Percentiles rank a stretch among this genome's conserved stretches.
phyloP scores from a whole-genome alignment of 2,329 filamentous ascomycete genomes.

The Trichoderma koningii region DNA sequence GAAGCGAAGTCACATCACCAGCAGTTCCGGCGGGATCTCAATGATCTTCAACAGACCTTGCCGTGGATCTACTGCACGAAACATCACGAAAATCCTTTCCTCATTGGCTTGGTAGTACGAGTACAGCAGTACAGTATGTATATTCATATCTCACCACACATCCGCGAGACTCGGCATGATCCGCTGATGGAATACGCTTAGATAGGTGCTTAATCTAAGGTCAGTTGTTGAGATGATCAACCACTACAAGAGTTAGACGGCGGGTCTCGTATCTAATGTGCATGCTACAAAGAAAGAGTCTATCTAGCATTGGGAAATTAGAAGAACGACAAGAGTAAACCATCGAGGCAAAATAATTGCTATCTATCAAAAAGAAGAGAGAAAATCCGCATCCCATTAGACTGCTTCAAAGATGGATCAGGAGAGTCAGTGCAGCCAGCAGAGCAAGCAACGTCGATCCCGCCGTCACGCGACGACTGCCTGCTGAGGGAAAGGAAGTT shows the following conservation, averaged over 20 bases:
- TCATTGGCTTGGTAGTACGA: not conserved
- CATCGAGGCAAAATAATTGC: not conserved
- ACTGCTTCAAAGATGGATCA: not conserved
- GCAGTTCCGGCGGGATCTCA: not conserved
- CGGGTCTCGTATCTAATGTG: not conserved
- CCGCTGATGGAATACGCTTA: not conserved
- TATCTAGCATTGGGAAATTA: no score
- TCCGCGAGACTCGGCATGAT: not conserved
- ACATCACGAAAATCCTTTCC: not conserved
- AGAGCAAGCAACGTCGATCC: not conserved
- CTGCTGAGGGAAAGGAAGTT: not conserved
- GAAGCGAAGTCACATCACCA: not conserved
- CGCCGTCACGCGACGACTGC: not conserved
- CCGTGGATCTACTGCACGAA: not conserved
- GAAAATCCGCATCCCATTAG: not conserved
- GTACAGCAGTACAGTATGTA: not conserved
- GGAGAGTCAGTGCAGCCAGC: not conserved
- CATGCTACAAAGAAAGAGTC: not conserved
- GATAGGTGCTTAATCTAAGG: not conserved
- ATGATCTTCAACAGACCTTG: not conserved
- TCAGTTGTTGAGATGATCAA: no score
- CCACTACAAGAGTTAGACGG: not conserved
- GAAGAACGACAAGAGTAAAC: not conserved
- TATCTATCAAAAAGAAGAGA: not conserved
- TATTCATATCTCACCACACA: not conserved